phyloP scores from a whole-genome alignment of 2,329 filamentous ascomycete genomes.

The Drechmeria coniospora region DNA sequence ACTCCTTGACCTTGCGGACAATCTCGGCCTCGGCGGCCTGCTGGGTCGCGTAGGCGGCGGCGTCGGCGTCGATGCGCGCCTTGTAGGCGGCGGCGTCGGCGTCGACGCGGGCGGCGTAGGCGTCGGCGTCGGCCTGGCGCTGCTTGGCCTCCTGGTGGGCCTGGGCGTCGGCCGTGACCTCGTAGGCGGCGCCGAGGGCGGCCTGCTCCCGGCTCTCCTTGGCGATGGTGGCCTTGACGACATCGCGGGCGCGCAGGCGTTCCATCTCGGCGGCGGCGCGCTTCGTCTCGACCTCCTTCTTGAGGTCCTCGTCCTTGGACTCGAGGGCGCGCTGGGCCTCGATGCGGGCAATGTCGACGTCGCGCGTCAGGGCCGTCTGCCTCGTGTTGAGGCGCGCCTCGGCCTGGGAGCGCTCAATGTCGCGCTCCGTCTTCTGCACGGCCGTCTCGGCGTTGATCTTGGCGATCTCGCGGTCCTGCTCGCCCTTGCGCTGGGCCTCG shows the following conservation, averaged over 20 bases:
- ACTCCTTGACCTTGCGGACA: slow-evolving; percentile 52
- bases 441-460: slow-evolving; percentile 80
- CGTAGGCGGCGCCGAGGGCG: slow-evolving; percentile 50
- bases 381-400: slow-evolving; percentile 61
- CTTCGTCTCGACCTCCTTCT: slow-evolving; percentile 62
- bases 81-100: slow-evolving; percentile 36
- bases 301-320: slow-evolving; percentile 63
- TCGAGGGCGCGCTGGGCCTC: slow-evolving; percentile 59
- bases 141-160: slow-evolving; percentile 37
- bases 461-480: slow-evolving; percentile 72
- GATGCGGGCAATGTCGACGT: slow-evolving; percentile 63
- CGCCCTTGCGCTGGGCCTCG: slow-evolving; percentile 62
- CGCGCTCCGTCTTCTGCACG: slow-evolving; percentile 70
- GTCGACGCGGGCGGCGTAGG: slow-evolving; percentile 33
- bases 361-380: slow-evolving; percentile 56
- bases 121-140: slow-evolving; percentile 35
- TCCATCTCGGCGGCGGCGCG: slow-evolving; percentile 69
- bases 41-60: slow-evolving; percentile 18
- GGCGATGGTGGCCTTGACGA: slow-evolving; percentile 59
- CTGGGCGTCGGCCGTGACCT: slow-evolving; percentile 45
- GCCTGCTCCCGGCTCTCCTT: slow-evolving; percentile 54
- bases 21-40: slow-evolving; percentile 45
- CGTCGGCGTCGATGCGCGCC: slow-evolving; percentile 30
- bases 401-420: slow-evolving; percentile 64
- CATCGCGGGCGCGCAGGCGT: slow-evolving; percentile 58